These are phyloP conservation scores for Tetrapisispora iriomotensis DNA, from an alignment of 805 yeast species.

Conservation along the genomic window DNA sequence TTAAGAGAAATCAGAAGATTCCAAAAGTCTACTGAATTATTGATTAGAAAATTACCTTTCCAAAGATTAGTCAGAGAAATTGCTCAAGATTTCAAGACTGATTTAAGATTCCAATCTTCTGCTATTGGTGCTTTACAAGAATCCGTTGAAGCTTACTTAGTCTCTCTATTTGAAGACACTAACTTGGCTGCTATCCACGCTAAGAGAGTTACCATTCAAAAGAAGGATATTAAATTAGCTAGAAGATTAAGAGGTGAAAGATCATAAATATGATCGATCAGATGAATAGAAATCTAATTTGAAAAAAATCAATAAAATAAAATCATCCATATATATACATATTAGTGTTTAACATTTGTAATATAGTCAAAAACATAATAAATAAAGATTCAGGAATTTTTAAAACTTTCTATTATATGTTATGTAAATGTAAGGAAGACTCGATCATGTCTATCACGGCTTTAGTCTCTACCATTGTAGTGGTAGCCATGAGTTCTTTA, in stretches of 20 bases:
- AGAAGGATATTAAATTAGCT: constrained; percentile 95
- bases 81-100: constrained; percentile 87
- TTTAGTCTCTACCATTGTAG: constrained; percentile 43
- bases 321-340: background rate
- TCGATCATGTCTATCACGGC: too few relatives aligned
- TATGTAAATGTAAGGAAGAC: background rate
- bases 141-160: constrained; percentile 96
- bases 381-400: background rate
- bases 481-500: constrained; percentile 50
- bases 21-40: constrained; percentile 89
- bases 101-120: constrained; percentile 90
- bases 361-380: constrained; percentile 1
- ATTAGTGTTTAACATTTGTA: constrained; percentile 1
- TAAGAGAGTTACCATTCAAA: constrained; percentile 96
- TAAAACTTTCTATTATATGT: constrained; percentile 58
- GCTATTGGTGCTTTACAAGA: constrained; percentile 97
- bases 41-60: constrained; percentile 93
- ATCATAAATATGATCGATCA: constrained; percentile 38
- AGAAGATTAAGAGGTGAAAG: constrained; percentile 97
- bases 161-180: constrained; percentile 92
- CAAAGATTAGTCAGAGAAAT: constrained; percentile 94
- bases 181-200: constrained; percentile 98
- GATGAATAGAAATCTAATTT: too few relatives aligned
- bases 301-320: background rate
- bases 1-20: constrained; percentile 94